Base-by-base conservation (phyloP, 352 stramenopile genomes). In the Phytophthora hybrid region DNA sequence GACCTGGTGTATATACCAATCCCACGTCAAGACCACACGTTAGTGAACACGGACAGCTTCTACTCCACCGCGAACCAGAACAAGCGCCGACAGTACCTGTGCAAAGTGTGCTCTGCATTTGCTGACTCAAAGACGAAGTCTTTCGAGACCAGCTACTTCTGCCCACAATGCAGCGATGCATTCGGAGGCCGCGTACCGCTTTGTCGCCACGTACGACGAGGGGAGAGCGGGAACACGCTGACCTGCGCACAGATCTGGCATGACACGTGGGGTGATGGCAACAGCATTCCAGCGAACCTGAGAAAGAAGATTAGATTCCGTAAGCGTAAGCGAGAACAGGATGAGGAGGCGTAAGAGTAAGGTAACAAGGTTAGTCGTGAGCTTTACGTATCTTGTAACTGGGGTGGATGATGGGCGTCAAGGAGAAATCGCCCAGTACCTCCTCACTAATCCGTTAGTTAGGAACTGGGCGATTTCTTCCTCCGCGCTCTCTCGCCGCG, bases 81-180 rank as follows among this genome's bases (percentile, higher is more conserved):
- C 63, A 76, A 76, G 19, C 37, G 53, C 5, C 31, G 67, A 1
- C 67, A 76, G 23, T 66, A 74, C 31, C 18, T 69, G 6, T 73
- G 71, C 26, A 77, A 73, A 18, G 71, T 77, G 14, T 76, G 72
- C 46, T 79, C 72, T 0, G 53, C 66, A 0, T 71, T 64, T 4
- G 41, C 54, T 0, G 57, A 69, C 16, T 52, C 37, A 14, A 51
- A 66, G 26, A 37, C n/a, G 0, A 58, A 63, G 55, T 66, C 63
- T 11, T 63, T 55, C 10, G 66, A 78, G 39, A 67, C 57, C 0
- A 71, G 34, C 49, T 73, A 37, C 52, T 67, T 41, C 51, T 69
- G 52, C 14, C 26, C 13, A 11, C 16, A 59, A 2, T 69, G 51
- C 39, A 62, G 52, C 37, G 34, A 60, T 14, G 11, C 11, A 1